Evolutionary conservation across 345 rosid genomes (phyloP).

Genomic region (Turnera subulata): DNA sequence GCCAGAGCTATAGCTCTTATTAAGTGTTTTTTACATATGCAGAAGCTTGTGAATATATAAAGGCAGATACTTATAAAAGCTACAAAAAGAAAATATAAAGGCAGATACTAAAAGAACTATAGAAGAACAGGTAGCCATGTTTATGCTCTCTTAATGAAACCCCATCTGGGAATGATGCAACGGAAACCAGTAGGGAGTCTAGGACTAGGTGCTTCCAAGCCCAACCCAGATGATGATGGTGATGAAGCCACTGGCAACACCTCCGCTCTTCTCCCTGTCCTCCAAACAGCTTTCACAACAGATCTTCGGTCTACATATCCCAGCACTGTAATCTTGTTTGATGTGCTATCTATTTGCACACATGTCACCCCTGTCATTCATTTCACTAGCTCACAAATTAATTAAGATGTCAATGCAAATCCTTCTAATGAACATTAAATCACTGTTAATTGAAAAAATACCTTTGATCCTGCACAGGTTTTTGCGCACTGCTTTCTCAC

Average conservation of each 20-base stretch:
- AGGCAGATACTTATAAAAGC: too few relatives aligned
- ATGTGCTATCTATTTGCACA: slow-evolving; percentile 21
- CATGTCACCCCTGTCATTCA: slow-evolving; percentile 26
- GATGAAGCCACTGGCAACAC: not conserved
- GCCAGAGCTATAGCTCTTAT: too few relatives aligned
- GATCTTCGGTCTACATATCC: slow-evolving; percentile 22
- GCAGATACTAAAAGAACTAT: too few relatives aligned
- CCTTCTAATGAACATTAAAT: too few relatives aligned
- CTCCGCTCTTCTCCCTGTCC: slow-evolving; percentile 30
- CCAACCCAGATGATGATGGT: too few relatives aligned
- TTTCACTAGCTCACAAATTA: too few relatives aligned
- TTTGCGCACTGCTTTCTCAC: slow-evolving; percentile 33
- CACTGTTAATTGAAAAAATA: too few relatives aligned
- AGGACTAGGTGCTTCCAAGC: slow-evolving; percentile 14
- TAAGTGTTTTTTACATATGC: too few relatives aligned
- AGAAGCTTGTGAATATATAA: too few relatives aligned
- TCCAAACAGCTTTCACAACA: slow-evolving; percentile 22
- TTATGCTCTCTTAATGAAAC: not conserved
- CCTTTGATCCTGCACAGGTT: slow-evolving; percentile 28
- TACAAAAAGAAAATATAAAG: too few relatives aligned
- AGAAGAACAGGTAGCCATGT: too few relatives aligned
- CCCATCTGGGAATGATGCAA: slow-evolving; percentile 32
- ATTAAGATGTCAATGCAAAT: too few relatives aligned
- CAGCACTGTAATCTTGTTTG: slow-evolving; percentile 25
- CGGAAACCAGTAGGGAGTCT: slow-evolving; percentile 21